Evolutionary conservation across 2,329 filamentous ascomycete genomes (phyloP).

Genomic region (Alternaria arbusti): DNA sequence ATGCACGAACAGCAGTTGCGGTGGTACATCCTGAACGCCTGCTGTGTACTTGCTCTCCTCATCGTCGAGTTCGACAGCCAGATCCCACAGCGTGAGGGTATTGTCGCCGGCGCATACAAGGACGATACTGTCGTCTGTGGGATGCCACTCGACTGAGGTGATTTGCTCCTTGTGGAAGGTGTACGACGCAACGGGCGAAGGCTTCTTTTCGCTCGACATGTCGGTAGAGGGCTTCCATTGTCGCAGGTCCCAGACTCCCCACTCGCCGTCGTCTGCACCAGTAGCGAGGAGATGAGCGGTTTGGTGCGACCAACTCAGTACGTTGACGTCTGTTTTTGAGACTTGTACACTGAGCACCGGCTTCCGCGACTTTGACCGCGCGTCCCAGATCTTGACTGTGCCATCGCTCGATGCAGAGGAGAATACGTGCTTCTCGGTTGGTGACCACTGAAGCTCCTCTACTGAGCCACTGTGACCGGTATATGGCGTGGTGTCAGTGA

Average conservation of each 20-base stretch:
- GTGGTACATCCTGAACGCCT: conserved; percentile 86
- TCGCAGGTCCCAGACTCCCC: conserved; percentile 95
- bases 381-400: conserved; percentile 94
- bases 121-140: conserved; percentile 93
- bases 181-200: conserved; percentile 89
- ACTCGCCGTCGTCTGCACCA: conserved; percentile 90
- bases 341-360: conserved; percentile 88
- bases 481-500: conserved; percentile 83
- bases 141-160: conserved; percentile 96
- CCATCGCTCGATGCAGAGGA: conserved; percentile 93
- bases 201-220: conserved; percentile 57
- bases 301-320: conserved; percentile 91
- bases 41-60: conserved; percentile 93
- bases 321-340: conserved; percentile 87
- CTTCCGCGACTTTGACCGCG: conserved; percentile 85
- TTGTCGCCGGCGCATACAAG: conserved; percentile 91
- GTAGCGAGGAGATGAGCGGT: conserved; percentile 90
- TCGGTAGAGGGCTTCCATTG: conserved; percentile 79
- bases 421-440: conserved; percentile 90
- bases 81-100: conserved; percentile 94
- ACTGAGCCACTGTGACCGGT: conserved; percentile 83
- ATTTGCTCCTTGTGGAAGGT: conserved; percentile 96
- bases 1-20: conserved; percentile 94
- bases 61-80: conserved; percentile 95
- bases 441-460: conserved; percentile 97